Conservation (phyloP, 345 rosid species). For the Citrus medica region DNA sequence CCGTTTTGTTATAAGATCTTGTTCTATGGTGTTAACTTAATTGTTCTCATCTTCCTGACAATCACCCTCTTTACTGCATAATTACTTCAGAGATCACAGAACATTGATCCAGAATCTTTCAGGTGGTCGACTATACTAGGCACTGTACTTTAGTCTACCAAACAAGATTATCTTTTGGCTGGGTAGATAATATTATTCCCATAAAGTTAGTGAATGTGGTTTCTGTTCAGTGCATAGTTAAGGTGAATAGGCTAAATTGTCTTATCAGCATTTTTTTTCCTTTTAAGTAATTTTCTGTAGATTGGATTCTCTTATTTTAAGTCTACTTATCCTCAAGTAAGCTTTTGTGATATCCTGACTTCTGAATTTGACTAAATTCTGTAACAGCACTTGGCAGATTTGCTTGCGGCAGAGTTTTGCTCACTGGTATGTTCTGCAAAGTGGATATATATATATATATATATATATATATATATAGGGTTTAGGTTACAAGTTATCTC, state of each 20-base stretch:
- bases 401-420: conserved; percentile 66
- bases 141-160: not conserved
- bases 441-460: too few relatives aligned
- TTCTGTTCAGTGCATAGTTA: not conserved
- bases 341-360: conserved; percentile 21
- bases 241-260: not conserved
- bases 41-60: not conserved
- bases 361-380: conserved; percentile 24
- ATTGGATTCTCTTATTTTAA: conserved; percentile 5
- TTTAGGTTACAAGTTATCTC: conserved; percentile 9
- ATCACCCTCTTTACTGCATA: not conserved
- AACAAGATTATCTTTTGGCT: not conserved
- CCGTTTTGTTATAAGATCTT: not conserved
- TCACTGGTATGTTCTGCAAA: conserved; percentile 56
- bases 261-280: not conserved
- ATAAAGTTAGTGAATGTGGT: not conserved
- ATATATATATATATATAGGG: not conserved
- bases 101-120: not conserved
- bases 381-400: conserved; percentile 79
- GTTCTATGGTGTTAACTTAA: not conserved
- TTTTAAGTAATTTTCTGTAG: not conserved
- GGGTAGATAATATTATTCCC: not conserved
- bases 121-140: not conserved
- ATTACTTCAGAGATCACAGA: not conserved
- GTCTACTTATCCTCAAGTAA: conserved; percentile 1